These are phyloP conservation scores for Babesia bigemina DNA, from an alignment of 169 alveolate genomes.

Conservation along the genomic window DNA sequence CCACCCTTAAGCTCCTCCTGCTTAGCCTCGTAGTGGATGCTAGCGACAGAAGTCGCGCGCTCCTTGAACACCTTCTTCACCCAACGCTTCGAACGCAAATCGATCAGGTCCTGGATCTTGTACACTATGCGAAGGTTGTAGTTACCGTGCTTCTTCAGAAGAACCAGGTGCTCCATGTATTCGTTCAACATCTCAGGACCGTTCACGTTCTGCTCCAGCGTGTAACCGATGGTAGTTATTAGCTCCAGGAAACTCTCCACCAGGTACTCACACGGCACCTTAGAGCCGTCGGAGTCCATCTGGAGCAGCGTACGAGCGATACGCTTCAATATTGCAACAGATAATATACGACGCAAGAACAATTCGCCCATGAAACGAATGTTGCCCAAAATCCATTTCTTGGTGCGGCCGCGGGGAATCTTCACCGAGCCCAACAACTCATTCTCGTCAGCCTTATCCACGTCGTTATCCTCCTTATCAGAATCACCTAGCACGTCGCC, in stretches of 20 bases:
- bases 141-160: slow-evolving; percentile 77
- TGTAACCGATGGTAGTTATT: slow-evolving; percentile 85
- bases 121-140: slow-evolving; percentile 83
- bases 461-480: slow-evolving; percentile 16
- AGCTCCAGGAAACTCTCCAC: slow-evolving; percentile 86
- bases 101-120: slow-evolving; percentile 85
- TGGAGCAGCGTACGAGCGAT: slow-evolving; percentile 82
- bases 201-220: slow-evolving; percentile 81
- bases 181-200: slow-evolving; percentile 82
- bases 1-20: slow-evolving; percentile 88
- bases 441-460: slow-evolving; percentile 46
- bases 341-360: slow-evolving; percentile 82
- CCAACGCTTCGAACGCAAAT: slow-evolving; percentile 85
- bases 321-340: slow-evolving; percentile 81
- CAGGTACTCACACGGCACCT: slow-evolving; percentile 84
- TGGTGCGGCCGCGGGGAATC: slow-evolving; percentile 65
- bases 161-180: slow-evolving; percentile 82
- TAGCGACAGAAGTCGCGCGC: slow-evolving; percentile 86
- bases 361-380: slow-evolving; percentile 88
- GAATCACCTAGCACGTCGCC: slow-evolving; percentile 33
- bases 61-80: slow-evolving; percentile 85
- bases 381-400: slow-evolving; percentile 83
- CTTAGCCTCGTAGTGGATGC: slow-evolving; percentile 81
- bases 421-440: slow-evolving; percentile 49
- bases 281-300: slow-evolving; percentile 33